These are phyloP conservation scores for Verticillium tricorpus DNA, from an alignment of 2,329 filamentous ascomycete species.

Conservation along the genomic window DNA sequence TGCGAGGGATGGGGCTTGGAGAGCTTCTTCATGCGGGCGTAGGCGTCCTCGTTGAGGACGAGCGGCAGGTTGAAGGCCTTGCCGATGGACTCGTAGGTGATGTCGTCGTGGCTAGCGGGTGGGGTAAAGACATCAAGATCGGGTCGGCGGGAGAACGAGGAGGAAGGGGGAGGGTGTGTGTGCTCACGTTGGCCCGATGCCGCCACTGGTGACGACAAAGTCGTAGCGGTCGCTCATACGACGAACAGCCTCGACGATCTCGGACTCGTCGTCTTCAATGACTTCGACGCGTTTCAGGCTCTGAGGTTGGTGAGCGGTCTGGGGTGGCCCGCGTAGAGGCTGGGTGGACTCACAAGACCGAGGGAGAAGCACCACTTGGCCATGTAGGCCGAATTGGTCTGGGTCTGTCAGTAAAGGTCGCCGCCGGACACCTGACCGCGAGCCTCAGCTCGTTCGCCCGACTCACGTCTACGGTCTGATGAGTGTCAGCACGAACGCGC, in stretches of 20 bases:
- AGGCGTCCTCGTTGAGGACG: slow-evolving; percentile 71
- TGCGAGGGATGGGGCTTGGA: slow-evolving; percentile 70
- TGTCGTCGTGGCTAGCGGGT: slow-evolving; percentile 78
- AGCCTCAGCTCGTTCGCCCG: neutral
- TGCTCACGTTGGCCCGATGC: slow-evolving; percentile 86
- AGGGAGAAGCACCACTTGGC: slow-evolving; percentile 61
- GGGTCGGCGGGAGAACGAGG: neutral
- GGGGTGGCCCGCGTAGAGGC: too few species aligned
- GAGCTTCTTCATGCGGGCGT: slow-evolving; percentile 76
- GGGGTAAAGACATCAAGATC: neutral
- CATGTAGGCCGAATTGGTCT: slow-evolving; percentile 62
- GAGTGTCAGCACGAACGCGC: neutral
- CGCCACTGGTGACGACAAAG: slow-evolving; percentile 91
- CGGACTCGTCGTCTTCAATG: slow-evolving; percentile 84
- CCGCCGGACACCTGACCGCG: slow-evolving; percentile 12
- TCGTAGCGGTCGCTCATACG: slow-evolving; percentile 90
- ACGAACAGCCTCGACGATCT: slow-evolving; percentile 82
- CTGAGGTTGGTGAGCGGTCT: slow-evolving; percentile 25
- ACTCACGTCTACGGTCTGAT: slow-evolving; percentile 35
- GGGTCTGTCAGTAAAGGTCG: neutral
- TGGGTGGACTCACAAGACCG: slow-evolving; percentile 46
- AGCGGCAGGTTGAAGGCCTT: slow-evolving; percentile 79
- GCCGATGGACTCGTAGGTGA: slow-evolving; percentile 91
- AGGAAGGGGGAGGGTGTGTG: neutral
- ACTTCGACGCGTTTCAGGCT: slow-evolving; percentile 84